These are phyloP conservation scores for Peronospora belbahrii DNA, from an alignment of 352 stramenopile species.

Conservation along the genomic window DNA sequence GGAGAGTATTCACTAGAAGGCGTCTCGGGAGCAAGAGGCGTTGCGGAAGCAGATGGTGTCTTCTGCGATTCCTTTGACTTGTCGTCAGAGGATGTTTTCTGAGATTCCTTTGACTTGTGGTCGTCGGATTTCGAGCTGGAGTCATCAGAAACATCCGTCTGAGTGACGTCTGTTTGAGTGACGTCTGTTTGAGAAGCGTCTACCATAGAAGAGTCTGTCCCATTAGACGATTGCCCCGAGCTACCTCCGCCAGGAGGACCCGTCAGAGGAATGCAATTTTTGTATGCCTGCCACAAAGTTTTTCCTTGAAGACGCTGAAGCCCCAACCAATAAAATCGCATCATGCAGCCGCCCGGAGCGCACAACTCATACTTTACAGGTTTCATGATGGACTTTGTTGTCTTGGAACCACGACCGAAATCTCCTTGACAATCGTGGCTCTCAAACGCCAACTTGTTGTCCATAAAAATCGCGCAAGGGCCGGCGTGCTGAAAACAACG, in stretches of 20 bases:
- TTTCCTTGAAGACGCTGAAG: constrained; percentile 21
- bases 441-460: constrained; percentile 22
- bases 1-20: no score
- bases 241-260: constrained; percentile 1
- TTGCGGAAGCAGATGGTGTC: no score
- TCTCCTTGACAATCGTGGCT: constrained; percentile 26
- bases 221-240: no score
- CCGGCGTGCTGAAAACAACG: constrained; percentile 22
- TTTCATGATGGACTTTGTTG: constrained; percentile 25
- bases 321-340: constrained; percentile 33
- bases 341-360: constrained; percentile 18
- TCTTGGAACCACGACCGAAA: constrained; percentile 17
- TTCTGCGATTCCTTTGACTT: no score
- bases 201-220: no score
- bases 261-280: constrained; percentile 23
- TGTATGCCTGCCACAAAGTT: constrained; percentile 31
- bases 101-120: no score
- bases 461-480: constrained; percentile 28
- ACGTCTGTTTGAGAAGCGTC: no score
- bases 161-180: no score
- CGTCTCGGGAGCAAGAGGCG: no score
- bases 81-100: no score
- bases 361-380: constrained; percentile 31
- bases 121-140: no score
- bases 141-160: no score